Base-by-base conservation (phyloP, 75 land plant genomes). In the Cunninghamia lanceolata region DNA sequence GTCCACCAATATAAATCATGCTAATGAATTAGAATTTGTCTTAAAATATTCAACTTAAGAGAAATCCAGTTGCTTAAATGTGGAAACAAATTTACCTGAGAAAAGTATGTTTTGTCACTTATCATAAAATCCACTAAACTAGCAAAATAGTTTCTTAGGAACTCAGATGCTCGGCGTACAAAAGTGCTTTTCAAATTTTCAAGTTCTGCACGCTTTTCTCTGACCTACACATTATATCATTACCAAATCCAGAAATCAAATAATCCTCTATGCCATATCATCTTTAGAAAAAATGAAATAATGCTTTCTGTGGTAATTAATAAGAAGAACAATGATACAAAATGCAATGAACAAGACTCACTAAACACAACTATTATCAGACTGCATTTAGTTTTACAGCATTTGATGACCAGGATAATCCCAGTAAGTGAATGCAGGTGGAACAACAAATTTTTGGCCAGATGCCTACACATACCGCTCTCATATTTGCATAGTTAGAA, bases 81-180 rank as follows among this genome's bases (percentile, higher is more conserved):
- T 53, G 82, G 39, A 39, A 85, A n/a, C 11, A 38, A 82, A 85
- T 42, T 42, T 91, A 94, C 99, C 99, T 95, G 97, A 86, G 99
- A 98, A 86, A 97, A 98, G 87, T 97, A 96, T 75, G 94, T 92
- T 84, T 95, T 98, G 91, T 98, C 99, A 87, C 90, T 91, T 83
- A 98, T 94, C 99, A 98, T 98, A 85, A 95, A 95, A 87, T 98
- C 99, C 59, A 98, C 97, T 87, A 98, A 85, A 86, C 95, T 97
- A 54, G 99, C 87, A 89, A 98, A 98, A 89, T 98, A 98, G 84
- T 93, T 95, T 73, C 96, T 89, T 78, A 98, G 85, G 85, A 98
- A 98, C 45, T 98, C 99, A 80, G 99, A 95, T 82, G 99, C 99
- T 83, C 95, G 91, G 9, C 92, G 90, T 35, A 95, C 99, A 93